Evolutionary conservation across 2,329 filamentous ascomycete genomes (phyloP).

Genomic region (Tolypocladium amazonense): DNA sequence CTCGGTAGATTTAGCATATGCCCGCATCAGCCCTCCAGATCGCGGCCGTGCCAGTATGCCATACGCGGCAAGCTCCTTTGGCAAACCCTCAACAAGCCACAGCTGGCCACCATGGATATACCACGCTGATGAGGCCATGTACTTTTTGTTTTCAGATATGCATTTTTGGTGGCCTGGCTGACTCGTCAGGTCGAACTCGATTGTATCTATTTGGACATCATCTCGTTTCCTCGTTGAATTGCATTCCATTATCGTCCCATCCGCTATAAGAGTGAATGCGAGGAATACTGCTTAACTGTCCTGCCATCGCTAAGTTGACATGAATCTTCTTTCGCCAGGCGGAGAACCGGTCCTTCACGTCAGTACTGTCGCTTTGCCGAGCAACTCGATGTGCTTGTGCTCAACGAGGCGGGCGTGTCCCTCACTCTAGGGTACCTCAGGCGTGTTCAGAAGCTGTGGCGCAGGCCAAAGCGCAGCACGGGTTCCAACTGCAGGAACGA

Average conservation of each 20-base stretch:
- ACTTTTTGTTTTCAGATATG: not conserved
- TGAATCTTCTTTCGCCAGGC: not conserved
- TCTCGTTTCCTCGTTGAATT: no score
- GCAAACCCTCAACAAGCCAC: not conserved
- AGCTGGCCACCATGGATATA: not conserved
- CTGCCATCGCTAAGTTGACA: not conserved
- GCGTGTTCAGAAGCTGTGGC: not conserved
- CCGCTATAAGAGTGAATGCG: not conserved
- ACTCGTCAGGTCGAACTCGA: no score
- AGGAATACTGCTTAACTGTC: not conserved
- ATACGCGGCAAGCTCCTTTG: not conserved
- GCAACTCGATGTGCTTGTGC: not conserved
- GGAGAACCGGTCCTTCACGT: not conserved
- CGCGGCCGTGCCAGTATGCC: not conserved
- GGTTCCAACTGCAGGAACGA: not conserved
- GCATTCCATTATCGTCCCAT: no score
- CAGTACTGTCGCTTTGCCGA: not conserved
- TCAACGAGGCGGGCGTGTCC: not conserved
- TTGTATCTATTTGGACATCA: no score
- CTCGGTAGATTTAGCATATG: not conserved
- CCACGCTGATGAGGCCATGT: not conserved
- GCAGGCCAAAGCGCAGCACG: not conserved
- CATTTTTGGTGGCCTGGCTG: not conserved
- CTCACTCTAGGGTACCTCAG: no score
- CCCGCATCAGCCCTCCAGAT: not conserved